Evolutionary conservation across 2,329 filamentous ascomycete species (phyloP), one percentile per base, ranked within the genome.

Genomic region (Clonostachys byssicola): DNA sequence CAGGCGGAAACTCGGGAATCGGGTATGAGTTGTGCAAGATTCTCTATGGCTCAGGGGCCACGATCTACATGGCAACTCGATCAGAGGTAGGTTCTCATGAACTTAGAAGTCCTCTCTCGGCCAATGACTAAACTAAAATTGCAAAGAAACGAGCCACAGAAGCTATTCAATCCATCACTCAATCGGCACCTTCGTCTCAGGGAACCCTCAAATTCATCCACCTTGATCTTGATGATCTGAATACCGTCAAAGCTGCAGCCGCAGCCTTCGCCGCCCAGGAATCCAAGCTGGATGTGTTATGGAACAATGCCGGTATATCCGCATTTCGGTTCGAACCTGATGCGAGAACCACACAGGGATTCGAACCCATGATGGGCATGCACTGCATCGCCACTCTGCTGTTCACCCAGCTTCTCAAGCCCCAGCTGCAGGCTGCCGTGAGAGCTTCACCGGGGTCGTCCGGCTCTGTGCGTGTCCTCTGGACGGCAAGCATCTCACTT

Each of bases 121-220:
- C 23, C 4, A 30, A 30, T 2, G 2, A 30, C 23, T 10, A 30
- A 30, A 30, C 23, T 9, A 10, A 30, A 30, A 30, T 10, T 30
- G 9, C 9, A 5, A 30, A 30, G 23, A 6, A 30, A 30, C 23
- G 23, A 30, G 23, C 23, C 9, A 10, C 23, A 8, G 23, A 30
- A 30, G 23, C 23, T 30, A 30, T 30, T 30, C 23, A 30, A 30
- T 10, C 8, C 23, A 30, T 30, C 9, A 30, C 23, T 30, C 23
- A 8, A 30, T 30, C 23, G 23, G 4, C 23, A 10, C 23, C 8
- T 30, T 30, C 23, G 9, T 30, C 23, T 4, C 5, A 10, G 23
- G 70, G 71, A 10, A 53, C 55, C 8, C 50, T 75, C 3, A 57
- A 58, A 33, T 71, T 70, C 47, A 55, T 75, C 12, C 47, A 60